A percentile compares a stretch with the other conserved stretches of the same genome.
phyloP scores from a whole-genome alignment of 805 yeast species.

The Candida broadrunensis region DNA sequence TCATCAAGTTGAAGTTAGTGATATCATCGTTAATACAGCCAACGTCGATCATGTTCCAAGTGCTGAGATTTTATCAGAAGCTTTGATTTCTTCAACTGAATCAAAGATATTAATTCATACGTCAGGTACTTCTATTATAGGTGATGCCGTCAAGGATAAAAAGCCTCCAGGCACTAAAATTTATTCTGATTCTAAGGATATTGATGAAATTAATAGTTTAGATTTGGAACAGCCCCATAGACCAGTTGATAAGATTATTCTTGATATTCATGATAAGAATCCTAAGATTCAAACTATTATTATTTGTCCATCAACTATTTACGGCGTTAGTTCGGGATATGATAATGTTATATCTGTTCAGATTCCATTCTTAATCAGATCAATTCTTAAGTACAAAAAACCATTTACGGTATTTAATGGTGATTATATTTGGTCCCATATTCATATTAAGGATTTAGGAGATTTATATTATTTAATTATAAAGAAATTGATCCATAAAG shows the following conservation, averaged over 20 bases:
- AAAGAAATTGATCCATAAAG: constrained; percentile 15
- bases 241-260: constrained; percentile 26
- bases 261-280: constrained; percentile 24
- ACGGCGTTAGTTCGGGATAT: constrained; percentile 29
- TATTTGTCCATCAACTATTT: constrained; percentile 32
- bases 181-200: constrained; percentile 19
- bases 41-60: constrained; percentile 24
- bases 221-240: constrained; percentile 27
- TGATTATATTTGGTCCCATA: constrained; percentile 29
- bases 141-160: constrained; percentile 13
- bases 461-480: constrained; percentile 23
- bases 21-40: constrained; percentile 30
- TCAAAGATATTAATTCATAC: constrained; percentile 27
- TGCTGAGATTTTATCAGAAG: constrained; percentile 16
- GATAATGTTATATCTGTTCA: constrained; percentile 25
- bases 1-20: constrained; percentile 16
- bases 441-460: constrained; percentile 34
- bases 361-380: constrained; percentile 21
- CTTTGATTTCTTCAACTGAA: constrained; percentile 14
- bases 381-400: constrained; percentile 14
- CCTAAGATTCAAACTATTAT: constrained; percentile 26
- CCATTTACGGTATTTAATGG: constrained; percentile 28
- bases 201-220: constrained; percentile 22
- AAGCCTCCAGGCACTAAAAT: constrained; percentile 15
- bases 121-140: constrained; percentile 32